Conservation (phyloP, 202 grass and related monocot species). For the Carex arenaria region DNA sequence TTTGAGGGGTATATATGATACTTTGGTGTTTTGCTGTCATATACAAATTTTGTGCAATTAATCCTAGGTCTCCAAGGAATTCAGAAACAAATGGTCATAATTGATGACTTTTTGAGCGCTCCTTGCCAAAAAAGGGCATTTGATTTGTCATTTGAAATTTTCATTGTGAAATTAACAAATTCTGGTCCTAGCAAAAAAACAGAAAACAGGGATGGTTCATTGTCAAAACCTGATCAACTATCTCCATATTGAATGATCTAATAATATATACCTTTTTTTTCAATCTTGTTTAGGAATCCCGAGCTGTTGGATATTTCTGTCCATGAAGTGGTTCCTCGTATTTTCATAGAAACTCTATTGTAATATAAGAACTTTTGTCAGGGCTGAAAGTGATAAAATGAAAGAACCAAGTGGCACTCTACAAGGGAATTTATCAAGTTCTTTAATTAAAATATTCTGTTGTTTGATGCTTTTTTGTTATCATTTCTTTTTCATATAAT, state of each 20-base stretch:
- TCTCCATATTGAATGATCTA: slow-evolving; percentile 3
- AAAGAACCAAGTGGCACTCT: neutral
- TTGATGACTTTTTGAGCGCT: neutral
- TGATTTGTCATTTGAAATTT: neutral
- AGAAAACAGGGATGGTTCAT: neutral
- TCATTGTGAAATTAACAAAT: neutral
- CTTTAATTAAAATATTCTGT: neutral
- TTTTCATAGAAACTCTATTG: slow-evolving; percentile 52
- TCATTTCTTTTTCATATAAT: neutral
- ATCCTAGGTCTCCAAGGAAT: neutral
- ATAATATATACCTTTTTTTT: neutral
- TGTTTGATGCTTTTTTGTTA: neutral
- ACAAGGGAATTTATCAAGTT: neutral
- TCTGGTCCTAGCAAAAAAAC: neutral
- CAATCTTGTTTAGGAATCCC: slow-evolving; percentile 49
- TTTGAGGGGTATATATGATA: neutral
- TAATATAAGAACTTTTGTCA: neutral
- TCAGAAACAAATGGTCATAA: neutral
- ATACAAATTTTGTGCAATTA: neutral
- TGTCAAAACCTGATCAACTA: neutral
- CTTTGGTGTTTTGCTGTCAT: neutral
- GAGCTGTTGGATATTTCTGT: slow-evolving; percentile 71
- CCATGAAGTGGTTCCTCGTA: slow-evolving; percentile 78
- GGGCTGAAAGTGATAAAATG: neutral
- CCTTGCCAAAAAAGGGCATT: neutral